Evolutionary conservation across 2,329 filamentous ascomycete genomes (phyloP).

Genomic region (Acrodontium crateriforme): DNA sequence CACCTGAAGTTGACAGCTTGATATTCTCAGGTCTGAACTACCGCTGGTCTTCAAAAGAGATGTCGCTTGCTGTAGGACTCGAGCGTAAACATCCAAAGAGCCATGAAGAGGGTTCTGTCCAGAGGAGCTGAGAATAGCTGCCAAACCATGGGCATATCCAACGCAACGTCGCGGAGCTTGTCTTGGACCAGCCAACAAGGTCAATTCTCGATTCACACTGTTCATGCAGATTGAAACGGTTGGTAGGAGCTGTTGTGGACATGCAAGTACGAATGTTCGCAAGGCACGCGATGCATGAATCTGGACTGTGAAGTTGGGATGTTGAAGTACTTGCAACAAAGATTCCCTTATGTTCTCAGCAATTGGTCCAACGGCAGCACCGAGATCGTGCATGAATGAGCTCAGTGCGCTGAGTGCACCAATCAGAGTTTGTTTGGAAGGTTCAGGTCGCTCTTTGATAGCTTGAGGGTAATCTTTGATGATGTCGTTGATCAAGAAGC

Average conservation of each 20-base stretch:
- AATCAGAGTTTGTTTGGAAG: slow-evolving; percentile 72
- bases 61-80: slow-evolving; percentile 81
- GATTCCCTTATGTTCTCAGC: slow-evolving; percentile 77
- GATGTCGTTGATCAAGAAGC: slow-evolving; percentile 69
- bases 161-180: slow-evolving; percentile 73
- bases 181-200: slow-evolving; percentile 57
- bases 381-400: slow-evolving; percentile 64
- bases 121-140: slow-evolving; percentile 80
- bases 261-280: slow-evolving; percentile 75
- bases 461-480: slow-evolving; percentile 91
- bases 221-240: slow-evolving; percentile 96
- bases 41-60: slow-evolving; percentile 84
- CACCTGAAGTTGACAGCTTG: slow-evolving; percentile 90
- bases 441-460: slow-evolving; percentile 74
- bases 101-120: slow-evolving; percentile 80
- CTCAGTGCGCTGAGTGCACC: slow-evolving; percentile 66
- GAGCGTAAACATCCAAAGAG: slow-evolving; percentile 87
- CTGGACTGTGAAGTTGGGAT: slow-evolving; percentile 93
- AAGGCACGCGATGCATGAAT: slow-evolving; percentile 77
- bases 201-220: slow-evolving; percentile 75
- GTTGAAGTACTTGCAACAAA: slow-evolving; percentile 77
- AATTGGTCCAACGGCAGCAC: slow-evolving; percentile 65
- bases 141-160: slow-evolving; percentile 82
- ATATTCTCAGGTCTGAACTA: slow-evolving; percentile 77
- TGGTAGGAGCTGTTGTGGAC: slow-evolving; percentile 79